A percentile compares a stretch with the other conserved stretches of the same genome.
phyloP scores from a whole-genome alignment of 2,329 filamentous ascomycete species.

The Fusarium lateritium region DNA sequence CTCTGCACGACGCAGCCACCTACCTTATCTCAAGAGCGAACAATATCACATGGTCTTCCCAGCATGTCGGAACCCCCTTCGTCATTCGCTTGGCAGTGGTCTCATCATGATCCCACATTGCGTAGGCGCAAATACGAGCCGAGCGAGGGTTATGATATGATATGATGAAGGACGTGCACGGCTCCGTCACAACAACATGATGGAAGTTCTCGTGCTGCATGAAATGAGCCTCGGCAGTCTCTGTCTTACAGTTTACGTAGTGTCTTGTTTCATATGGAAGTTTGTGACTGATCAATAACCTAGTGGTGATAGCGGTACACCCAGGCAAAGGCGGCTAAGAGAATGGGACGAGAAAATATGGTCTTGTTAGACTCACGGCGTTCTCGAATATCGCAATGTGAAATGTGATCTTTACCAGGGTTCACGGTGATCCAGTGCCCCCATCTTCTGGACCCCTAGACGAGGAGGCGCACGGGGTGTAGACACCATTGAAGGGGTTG shows the following conservation, averaged over 20 bases:
- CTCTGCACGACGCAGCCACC: neutral
- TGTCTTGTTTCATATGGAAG: neutral
- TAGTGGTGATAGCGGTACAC: slow-evolving; percentile 7
- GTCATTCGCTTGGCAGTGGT: slow-evolving; percentile 18
- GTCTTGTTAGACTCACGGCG: slow-evolving; percentile 4
- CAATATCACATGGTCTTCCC: slow-evolving; percentile 11
- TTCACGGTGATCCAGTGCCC: neutral
- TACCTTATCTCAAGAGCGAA: neutral
- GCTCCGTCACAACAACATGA: slow-evolving; percentile 4
- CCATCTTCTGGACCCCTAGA: neutral
- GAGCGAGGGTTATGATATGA: slow-evolving; percentile 12
- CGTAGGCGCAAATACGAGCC: neutral
- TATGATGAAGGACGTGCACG: slow-evolving; percentile 29
- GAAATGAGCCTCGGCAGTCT: neutral
- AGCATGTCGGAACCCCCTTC: neutral
- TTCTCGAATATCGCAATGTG: neutral
- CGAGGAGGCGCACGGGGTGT: neutral
- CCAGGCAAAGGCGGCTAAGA: neutral
- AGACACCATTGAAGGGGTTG: neutral
- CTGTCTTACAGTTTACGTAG: neutral
- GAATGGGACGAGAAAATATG: neutral
- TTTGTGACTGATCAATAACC: neutral
- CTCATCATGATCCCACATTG: slow-evolving; percentile 8
- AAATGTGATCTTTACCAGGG: neutral
- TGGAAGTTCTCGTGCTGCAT: neutral